Percentiles rank a stretch among this genome's conserved stretches.
phyloP scores from a whole-genome alignment of 139 green algal species.

The Chlamydomonas eustigma region DNA sequence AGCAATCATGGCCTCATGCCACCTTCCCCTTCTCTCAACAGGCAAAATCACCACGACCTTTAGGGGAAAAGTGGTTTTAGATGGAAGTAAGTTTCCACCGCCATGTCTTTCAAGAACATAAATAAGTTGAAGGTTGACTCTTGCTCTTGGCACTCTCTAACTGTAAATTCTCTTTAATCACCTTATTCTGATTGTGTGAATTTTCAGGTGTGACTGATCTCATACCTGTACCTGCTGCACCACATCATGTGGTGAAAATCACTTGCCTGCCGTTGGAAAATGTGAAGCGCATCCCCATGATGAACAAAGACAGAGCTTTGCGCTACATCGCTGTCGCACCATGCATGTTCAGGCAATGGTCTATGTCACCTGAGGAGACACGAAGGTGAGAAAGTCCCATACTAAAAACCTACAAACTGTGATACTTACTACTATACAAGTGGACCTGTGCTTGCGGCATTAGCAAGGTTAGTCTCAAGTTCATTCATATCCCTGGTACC shows the following conservation, averaged over 20 bases:
- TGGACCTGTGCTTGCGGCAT: too few relatives aligned
- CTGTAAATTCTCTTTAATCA: too few relatives aligned
- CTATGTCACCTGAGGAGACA: not conserved
- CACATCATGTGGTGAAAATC: conserved; percentile 5
- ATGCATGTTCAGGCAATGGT: not conserved
- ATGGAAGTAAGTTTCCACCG: not conserved
- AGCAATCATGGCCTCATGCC: not conserved
- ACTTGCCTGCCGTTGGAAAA: not conserved
- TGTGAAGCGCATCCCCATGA: not conserved
- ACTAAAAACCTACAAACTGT: too few relatives aligned
- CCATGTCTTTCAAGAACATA: too few relatives aligned
- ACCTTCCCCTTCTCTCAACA: not conserved
- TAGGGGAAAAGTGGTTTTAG: not conserved
- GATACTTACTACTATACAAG: too few relatives aligned
- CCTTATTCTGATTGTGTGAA: too few relatives aligned
- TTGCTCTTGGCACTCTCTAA: too few relatives aligned
- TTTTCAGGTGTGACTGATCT: not conserved
- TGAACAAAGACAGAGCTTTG: not conserved
- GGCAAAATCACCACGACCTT: not conserved
- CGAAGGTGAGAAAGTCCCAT: not conserved
- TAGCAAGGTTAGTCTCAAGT: too few relatives aligned
- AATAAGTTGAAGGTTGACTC: too few relatives aligned
- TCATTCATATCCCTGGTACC: too few relatives aligned
- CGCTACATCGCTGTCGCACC: not conserved
- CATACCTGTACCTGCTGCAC: not conserved